Base-by-base conservation (phyloP, 1,139 yeast genomes). In the Suhomyces anneliseae region DNA sequence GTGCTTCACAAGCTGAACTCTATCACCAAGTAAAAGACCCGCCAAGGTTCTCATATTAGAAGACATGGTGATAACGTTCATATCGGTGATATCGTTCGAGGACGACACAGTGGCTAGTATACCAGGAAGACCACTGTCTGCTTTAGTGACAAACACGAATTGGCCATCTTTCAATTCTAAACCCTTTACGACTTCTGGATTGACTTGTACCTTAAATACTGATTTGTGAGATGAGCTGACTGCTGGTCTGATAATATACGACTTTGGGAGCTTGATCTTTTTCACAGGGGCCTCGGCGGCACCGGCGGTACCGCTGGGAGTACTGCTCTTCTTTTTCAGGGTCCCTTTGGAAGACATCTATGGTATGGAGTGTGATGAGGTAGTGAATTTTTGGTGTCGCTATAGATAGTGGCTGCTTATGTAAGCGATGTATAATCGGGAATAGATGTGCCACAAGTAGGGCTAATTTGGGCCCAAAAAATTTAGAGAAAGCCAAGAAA, bases 1-100 rank as follows among this genome's bases (percentile, higher is more conserved):
- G 32, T 70, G 67, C 55, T 76, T 83, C 8, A 60, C 60, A 0
- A 90, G 56, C 24, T 69, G 69, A 1, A 88, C 68, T 48, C 96
- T 68, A 56, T 90, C 96, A 29, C 97, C 97, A 9, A 87, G 69
- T 7, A 87, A 62, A 5, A 87, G 59, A 8, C 85, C 87, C 1
- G 81, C 78, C 19, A 84, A 68, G 2, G 69, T 62, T 49, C 95
- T 68, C 39, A 82, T 62, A 6, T 70, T 56, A 1, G 66, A 53
- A 2, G 90, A 77, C 1, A 89, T 54, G 40, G 76, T 72, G 2
- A 87, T 64, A 5, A 85, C 82, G 54, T 84, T 81, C n/a, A 63
- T 55, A 15, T 79, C 72, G 8, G 66, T 59, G 9, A 70, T 64
- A 5, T 70, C 77, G 1, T 55, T 58, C 24, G 75, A 76, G 2